Conservation (phyloP, 129 eudicot species). For the Pulicaria dysenterica region DNA sequence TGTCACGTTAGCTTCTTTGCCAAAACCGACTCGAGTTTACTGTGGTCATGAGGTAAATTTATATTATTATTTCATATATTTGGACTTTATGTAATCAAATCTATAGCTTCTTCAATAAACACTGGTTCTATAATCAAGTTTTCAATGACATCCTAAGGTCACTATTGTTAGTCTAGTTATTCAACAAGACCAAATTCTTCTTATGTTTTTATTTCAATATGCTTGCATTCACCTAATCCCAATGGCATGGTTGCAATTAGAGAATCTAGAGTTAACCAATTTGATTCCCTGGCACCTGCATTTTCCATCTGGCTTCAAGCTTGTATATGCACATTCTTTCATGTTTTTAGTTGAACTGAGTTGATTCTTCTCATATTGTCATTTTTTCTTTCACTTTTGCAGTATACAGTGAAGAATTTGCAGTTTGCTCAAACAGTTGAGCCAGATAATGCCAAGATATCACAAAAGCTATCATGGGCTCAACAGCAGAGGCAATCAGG, state of each 20-base stretch:
- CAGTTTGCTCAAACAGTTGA: slow-evolving; percentile 96
- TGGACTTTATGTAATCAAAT: not conserved
- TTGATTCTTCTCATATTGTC: not conserved
- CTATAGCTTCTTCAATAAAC: no score
- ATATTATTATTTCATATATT: not conserved
- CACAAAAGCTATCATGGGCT: slow-evolving; percentile 82
- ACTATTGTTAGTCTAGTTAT: not conserved
- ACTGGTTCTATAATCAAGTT: no score
- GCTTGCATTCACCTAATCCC: no score
- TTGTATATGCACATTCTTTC: no score
- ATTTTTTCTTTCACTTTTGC: slow-evolving; percentile 21
- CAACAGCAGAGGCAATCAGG: slow-evolving; percentile 69
- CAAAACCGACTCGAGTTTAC: slow-evolving; percentile 82
- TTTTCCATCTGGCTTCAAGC: no score
- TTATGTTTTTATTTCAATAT: no score
- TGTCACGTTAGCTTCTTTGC: slow-evolving; percentile 78
- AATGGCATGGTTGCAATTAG: no score
- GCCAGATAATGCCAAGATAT: slow-evolving; percentile 76
- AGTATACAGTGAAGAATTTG: slow-evolving; percentile 96
- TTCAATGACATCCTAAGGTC: not conserved
- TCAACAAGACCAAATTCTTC: not conserved
- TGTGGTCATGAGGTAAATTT: slow-evolving; percentile 91
- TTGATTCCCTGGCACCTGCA: no score
- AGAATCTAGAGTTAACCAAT: no score
- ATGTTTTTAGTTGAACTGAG: not conserved